Percentiles rank a stretch among this genome's conserved stretches.
Conservation (phyloP, 2,329 filamentous ascomycete genomes). For the Incumbomyces delicatus region DNA sequence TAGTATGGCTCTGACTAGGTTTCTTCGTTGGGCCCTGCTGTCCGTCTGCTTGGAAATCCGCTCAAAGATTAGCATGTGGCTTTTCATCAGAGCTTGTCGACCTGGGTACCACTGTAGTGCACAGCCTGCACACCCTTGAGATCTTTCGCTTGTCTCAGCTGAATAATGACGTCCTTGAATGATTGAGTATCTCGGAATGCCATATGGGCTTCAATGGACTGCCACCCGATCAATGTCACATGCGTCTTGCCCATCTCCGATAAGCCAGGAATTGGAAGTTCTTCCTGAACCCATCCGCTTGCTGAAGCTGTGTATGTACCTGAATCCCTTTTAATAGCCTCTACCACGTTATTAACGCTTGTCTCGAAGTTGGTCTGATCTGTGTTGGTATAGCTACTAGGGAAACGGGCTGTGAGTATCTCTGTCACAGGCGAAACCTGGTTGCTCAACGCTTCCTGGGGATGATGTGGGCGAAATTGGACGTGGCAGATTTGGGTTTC, state of each 20-base stretch:
- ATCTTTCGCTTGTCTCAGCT: conserved; percentile 18
- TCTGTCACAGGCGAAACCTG: conserved; percentile 18
- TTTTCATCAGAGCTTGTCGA: too few relatives aligned
- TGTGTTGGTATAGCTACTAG: conserved; percentile 13
- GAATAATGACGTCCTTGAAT: conserved; percentile 28
- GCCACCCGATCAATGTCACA: conserved; percentile 30
- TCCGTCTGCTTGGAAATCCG: too few relatives aligned
- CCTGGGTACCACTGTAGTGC: conserved; percentile 9
- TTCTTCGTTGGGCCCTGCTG: too few relatives aligned
- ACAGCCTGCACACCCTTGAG: conserved; percentile 17
- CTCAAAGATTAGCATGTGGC: too few relatives aligned
- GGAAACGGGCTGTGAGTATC: conserved; percentile 18
- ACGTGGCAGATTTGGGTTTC: conserved; percentile 19
- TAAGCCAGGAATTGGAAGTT: conserved; percentile 24
- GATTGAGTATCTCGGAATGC: conserved; percentile 27
- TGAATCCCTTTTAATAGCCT: conserved; percentile 9
- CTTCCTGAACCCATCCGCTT: conserved; percentile 22
- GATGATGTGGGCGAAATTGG: conserved; percentile 20
- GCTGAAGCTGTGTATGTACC: conserved; percentile 16
- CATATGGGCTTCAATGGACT: conserved; percentile 30
- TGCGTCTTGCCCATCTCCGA: conserved; percentile 21
- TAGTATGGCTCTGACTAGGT: too few relatives aligned
- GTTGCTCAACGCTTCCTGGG: conserved; percentile 14
- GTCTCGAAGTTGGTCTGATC: conserved; percentile 16
- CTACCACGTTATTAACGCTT: conserved; percentile 13